These are phyloP conservation scores for Cryptococcus hybrid DNA, from an alignment of 1,284 basidiomycete species.

Conservation along the genomic window DNA sequence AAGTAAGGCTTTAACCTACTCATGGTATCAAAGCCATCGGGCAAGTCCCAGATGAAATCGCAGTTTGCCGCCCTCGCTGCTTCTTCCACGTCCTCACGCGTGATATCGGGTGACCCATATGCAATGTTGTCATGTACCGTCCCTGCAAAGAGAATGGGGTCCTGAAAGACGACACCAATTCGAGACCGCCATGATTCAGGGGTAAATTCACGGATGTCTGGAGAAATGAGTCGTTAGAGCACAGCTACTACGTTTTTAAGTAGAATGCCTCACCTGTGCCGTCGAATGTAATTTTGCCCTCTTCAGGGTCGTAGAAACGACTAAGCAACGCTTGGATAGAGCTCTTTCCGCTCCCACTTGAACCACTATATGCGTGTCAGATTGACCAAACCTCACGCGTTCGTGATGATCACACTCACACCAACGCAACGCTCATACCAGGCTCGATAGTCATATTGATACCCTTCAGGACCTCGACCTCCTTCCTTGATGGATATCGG, in stretches of 20 bases:
- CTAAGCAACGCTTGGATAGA: conserved; percentile 85
- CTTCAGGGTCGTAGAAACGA: conserved; percentile 87
- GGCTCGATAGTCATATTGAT: conserved; percentile 73
- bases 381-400: conserved; percentile 2
- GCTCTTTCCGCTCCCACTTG: conserved; percentile 87
- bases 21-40: conserved; percentile 59
- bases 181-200: conserved; percentile 78
- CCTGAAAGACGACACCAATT: conserved; percentile 60
- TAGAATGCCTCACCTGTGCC: conserved; percentile 63
- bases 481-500: conserved; percentile 79
- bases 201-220: conserved; percentile 63
- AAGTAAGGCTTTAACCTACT: conserved; percentile 51
- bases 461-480: conserved; percentile 72
- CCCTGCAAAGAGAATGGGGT: conserved; percentile 78
- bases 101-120: conserved; percentile 42
- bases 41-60: conserved; percentile 46
- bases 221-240: background rate
- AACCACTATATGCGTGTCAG: conserved; percentile 58
- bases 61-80: conserved; percentile 46
- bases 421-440: conserved; percentile 86
- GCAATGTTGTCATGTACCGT: conserved; percentile 75
- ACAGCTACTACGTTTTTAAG: too few relatives aligned
- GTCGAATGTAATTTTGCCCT: conserved; percentile 78
- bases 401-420: conserved; percentile 58
- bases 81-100: conserved; percentile 34